Percentiles rank a stretch among this genome's conserved stretches.
Conservation (phyloP, 139 green algal species). For the Coccomyxa sp. region DNA sequence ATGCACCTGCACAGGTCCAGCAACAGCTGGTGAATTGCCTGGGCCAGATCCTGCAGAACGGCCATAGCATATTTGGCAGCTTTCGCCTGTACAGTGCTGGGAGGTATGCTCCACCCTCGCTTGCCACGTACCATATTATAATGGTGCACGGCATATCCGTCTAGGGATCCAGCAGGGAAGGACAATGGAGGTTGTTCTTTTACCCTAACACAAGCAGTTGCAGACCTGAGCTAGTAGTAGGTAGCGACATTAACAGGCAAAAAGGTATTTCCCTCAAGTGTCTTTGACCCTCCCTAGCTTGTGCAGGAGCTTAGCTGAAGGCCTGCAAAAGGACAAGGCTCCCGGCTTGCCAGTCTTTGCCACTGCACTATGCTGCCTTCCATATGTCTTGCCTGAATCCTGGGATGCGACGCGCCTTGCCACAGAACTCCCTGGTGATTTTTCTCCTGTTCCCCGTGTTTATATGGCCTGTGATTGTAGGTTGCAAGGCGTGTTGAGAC, state of each 20-base stretch:
- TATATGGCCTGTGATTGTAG: neutral
- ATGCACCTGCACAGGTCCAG: constrained; percentile 32
- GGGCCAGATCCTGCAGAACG: constrained; percentile 32
- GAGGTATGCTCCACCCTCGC: constrained; percentile 6
- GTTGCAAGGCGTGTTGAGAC: neutral
- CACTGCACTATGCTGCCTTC: constrained; percentile 46
- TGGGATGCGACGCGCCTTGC: constrained; percentile 44
- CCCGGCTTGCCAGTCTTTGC: constrained; percentile 52
- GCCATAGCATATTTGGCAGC: constrained; percentile 46
- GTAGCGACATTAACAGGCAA: too few species aligned
- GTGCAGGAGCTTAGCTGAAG: constrained; percentile 16
- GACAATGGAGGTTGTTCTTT: too few species aligned
- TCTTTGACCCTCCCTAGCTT: too few species aligned
- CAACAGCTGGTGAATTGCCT: constrained; percentile 25
- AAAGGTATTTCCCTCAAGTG: too few species aligned
- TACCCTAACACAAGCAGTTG: too few species aligned
- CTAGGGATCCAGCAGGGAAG: too few species aligned
- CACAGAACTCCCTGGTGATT: constrained; percentile 40
- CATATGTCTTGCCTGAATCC: constrained; percentile 51
- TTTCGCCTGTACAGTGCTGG: neutral
- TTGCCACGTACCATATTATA: too few species aligned
- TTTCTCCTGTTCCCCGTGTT: neutral
- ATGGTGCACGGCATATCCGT: too few species aligned
- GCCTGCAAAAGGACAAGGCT: constrained; percentile 16
- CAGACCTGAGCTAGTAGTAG: too few species aligned